Evolutionary conservation across 495 filamentous ascomycete species (phyloP).

Genomic region (Oidiodendron maius): DNA sequence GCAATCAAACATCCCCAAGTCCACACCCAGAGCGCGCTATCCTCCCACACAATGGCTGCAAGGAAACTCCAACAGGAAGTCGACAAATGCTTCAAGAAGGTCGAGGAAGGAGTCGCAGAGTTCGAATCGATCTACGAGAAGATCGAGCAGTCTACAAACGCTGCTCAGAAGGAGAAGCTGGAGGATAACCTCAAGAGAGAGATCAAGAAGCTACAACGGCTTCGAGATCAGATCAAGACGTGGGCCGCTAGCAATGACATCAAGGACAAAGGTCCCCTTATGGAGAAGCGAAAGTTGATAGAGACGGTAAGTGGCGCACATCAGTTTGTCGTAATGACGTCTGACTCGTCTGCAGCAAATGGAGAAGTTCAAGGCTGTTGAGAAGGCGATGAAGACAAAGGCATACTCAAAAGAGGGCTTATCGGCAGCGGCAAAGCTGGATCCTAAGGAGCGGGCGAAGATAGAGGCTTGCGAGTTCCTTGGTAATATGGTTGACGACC

Average conservation of each 20-base stretch:
- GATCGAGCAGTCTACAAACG: constrained; percentile 82
- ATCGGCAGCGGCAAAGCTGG: constrained; percentile 81
- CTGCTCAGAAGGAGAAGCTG: constrained; percentile 94
- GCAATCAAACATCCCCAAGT: constrained; percentile 7
- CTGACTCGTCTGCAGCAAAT: constrained; percentile 67
- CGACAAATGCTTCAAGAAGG: constrained; percentile 98
- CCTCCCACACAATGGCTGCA: constrained; percentile 65
- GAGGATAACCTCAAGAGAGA: constrained; percentile 97
- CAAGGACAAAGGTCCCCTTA: constrained; percentile 93
- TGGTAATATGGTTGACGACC: constrained; percentile 79
- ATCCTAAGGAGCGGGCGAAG: constrained; percentile 93
- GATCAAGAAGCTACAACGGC: constrained; percentile 98
- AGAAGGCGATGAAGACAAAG: constrained; percentile 99
- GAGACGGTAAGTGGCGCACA: constrained; percentile 64
- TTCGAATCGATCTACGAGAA: constrained; percentile 96
- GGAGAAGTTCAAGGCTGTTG: constrained; percentile 99
- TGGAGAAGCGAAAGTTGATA: constrained; percentile 90
- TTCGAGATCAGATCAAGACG: constrained; percentile 97
- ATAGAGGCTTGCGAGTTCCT: constrained; percentile 80
- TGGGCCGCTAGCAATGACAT: constrained; percentile 97
- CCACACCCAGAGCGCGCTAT: not conserved
- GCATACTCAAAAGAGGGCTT: constrained; percentile 98
- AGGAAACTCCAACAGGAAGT: constrained; percentile 95
- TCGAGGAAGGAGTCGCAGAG: constrained; percentile 81
- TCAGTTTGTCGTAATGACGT: constrained; percentile 4